A percentile compares a stretch with the other conserved stretches of the same genome.
Evolutionary conservation across 2,329 filamentous ascomycete genomes (phyloP).

Genomic region (Chaetomium sp.): DNA sequence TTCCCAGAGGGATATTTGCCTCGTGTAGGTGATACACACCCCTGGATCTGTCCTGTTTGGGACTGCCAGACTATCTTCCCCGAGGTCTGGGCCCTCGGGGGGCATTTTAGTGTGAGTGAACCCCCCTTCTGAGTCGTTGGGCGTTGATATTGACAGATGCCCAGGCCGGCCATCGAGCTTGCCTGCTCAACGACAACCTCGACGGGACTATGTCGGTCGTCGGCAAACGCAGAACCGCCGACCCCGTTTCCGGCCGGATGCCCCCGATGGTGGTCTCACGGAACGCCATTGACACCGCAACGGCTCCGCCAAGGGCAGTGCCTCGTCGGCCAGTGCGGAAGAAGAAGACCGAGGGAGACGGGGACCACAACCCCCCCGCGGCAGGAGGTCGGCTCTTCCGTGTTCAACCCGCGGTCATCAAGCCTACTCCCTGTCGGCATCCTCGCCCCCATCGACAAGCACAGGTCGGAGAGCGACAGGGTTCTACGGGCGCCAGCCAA

Average conservation of each 20-base stretch:
- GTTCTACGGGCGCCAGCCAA: not conserved
- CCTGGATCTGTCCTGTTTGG: slow-evolving; percentile 30
- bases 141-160: not conserved
- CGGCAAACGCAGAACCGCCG: slow-evolving; percentile 20
- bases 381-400: not conserved
- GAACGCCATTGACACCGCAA: slow-evolving; percentile 13
- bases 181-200: slow-evolving; percentile 30
- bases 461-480: not conserved
- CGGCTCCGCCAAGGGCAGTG: slow-evolving; percentile 20
- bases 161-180: slow-evolving; percentile 25
- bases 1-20: slow-evolving; percentile 30
- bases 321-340: slow-evolving; percentile 20
- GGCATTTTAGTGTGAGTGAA: slow-evolving; percentile 30
- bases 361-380: not conserved
- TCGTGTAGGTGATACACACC: not conserved
- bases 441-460: too few species aligned
- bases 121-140: not conserved
- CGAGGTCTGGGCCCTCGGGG: slow-evolving; percentile 24
- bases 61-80: slow-evolving; percentile 27
- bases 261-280: slow-evolving; percentile 28
- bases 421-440: not conserved
- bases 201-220: slow-evolving; percentile 26
- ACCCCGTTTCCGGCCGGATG: slow-evolving; percentile 20
- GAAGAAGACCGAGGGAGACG: slow-evolving; percentile 3
- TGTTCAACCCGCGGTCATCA: not conserved